phyloP scores from a whole-genome alignment of 78 protist species.

The Guillardia theta region DNA sequence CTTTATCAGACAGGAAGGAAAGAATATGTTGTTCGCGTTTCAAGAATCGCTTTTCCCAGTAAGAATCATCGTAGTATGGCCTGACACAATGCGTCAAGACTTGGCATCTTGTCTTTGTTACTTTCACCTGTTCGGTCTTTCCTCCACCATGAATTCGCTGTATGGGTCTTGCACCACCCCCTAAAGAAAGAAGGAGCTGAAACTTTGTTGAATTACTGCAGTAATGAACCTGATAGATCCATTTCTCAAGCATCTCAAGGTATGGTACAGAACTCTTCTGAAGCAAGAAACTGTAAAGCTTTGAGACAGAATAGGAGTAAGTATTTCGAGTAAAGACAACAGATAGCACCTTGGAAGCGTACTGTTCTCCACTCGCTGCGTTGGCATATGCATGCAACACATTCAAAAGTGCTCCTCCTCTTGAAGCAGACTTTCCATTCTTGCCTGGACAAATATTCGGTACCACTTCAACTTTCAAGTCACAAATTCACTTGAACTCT shows the following conservation, averaged over 20 bases:
- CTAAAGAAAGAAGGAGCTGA: neutral
- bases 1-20: neutral
- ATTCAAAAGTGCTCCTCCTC: neutral
- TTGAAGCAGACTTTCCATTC: neutral
- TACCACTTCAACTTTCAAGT: too few species aligned
- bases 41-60: neutral
- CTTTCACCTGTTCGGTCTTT: neutral
- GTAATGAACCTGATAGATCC: neutral
- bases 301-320: neutral
- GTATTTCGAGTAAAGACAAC: neutral
- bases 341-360: neutral
- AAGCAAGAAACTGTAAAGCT: neutral
- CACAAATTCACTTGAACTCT: neutral
- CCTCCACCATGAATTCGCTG: conserved; percentile 32
- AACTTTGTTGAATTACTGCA: neutral
- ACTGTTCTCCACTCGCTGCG: neutral
- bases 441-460: too few species aligned
- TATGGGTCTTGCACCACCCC: conserved; percentile 26
- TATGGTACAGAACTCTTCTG: neutral
- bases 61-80: neutral
- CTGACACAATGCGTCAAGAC: neutral
- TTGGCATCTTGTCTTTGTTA: neutral
- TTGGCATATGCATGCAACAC: neutral
- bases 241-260: conserved; percentile 27
- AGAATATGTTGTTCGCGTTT: neutral